Evolutionary conservation across 257 asterid genomes (phyloP), one percentile per base, ranked within the genome.

Genomic region (Jasminum sambac): DNA sequence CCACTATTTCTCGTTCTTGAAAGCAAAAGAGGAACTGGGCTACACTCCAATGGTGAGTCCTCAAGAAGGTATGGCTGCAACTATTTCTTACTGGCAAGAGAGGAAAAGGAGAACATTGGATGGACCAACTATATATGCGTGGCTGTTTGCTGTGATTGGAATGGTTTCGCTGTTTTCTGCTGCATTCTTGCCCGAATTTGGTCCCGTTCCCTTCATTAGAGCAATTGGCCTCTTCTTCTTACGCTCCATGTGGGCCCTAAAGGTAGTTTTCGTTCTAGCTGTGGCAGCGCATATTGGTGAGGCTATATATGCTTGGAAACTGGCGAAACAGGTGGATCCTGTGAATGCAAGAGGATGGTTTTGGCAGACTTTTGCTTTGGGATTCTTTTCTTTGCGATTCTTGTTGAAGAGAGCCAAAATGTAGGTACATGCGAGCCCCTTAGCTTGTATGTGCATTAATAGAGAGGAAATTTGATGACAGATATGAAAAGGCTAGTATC

Each of bases 1-100:
- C 24, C 99, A 89, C 80, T 89, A 86, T 88, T 94, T 94, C 71
- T 94, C 99, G 34, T 86, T 69, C 76, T 69, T 91, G 38, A 94
- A 94, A 85, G 98, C 99, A 13, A 91, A 82, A 86, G 89, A 88
- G 75, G 99, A 91, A 79, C 87, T 94, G 25, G 96, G 96, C 2
- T 94, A 94, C 64, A 77, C 81, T 64, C 99, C 99, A 17, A 19
- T 86, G 83, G 88, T 88, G 55, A 85, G 91, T 64, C 88, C 88
- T 67, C 77, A 78, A 71, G 95, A 88, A 70, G 99, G 98, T 24
- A 89, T 89, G 96, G 83, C 84, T 21, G 80, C 84, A 39, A 94
- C 97, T 10, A 85, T 91, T 63, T n/a, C 88, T 37, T 89, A 89
- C 79, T 94, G 89, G 87, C 88, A 94, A 77, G 96, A 83, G 68